Evolutionary conservation across 805 yeast species (phyloP).

Genomic region (Limtongia smithiae): DNA sequence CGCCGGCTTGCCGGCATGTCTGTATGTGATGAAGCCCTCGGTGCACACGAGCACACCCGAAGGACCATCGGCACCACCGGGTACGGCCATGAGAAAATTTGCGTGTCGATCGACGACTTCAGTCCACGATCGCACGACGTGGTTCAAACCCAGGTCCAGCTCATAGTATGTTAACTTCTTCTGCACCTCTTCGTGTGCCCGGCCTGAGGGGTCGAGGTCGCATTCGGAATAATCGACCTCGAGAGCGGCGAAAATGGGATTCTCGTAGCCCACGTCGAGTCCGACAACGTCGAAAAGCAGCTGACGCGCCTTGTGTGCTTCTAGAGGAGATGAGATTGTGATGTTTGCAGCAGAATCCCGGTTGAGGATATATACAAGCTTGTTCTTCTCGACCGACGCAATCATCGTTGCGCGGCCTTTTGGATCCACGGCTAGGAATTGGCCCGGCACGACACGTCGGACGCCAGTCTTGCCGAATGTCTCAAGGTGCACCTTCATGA

Average conservation of each 20-base stretch:
- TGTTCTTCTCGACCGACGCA: conserved; percentile 69
- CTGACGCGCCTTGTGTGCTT: conserved; percentile 50
- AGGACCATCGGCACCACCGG: conserved; percentile 68
- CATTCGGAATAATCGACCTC: conserved; percentile 56
- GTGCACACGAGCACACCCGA: conserved; percentile 68
- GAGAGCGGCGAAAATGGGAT: conserved; percentile 79
- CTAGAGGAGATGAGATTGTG: conserved; percentile 68
- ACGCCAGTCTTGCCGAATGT: conserved; percentile 73
- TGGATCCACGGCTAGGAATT: conserved; percentile 65
- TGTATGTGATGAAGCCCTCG: conserved; percentile 48
- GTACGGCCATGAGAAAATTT: conserved; percentile 59
- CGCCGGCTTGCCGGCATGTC: conserved; percentile 35
- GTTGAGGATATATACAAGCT: conserved; percentile 63
- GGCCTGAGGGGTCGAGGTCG: conserved; percentile 31
- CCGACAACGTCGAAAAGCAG: conserved; percentile 56
- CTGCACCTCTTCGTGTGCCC: conserved; percentile 25
- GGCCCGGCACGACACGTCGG: conserved; percentile 72
- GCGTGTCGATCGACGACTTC: conserved; percentile 43
- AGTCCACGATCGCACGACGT: conserved; percentile 55
- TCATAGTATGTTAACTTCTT: conserved; percentile 64
- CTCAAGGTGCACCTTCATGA: conserved; percentile 49
- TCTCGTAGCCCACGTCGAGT: conserved; percentile 73
- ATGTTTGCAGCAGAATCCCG: conserved; percentile 48
- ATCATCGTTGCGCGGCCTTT: conserved; percentile 65
- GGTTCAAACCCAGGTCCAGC: conserved; percentile 80